These are phyloP conservation scores for Punica granatum DNA, from an alignment of 345 rosid species.

Conservation along the genomic window DNA sequence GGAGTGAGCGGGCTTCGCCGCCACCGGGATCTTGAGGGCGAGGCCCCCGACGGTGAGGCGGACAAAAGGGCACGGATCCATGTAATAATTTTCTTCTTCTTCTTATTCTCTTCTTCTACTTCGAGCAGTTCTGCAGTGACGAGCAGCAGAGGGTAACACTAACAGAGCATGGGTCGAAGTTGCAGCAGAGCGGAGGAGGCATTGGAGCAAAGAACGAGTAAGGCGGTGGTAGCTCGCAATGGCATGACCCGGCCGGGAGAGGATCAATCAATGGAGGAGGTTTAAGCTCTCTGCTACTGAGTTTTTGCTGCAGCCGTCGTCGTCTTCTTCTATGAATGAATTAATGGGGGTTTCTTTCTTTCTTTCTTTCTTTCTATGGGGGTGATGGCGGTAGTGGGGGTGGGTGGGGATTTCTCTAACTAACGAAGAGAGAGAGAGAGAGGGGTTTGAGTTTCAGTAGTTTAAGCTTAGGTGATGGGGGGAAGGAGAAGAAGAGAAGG, in stretches of 20 bases:
- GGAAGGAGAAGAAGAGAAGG: background rate
- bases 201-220: background rate
- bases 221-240: background rate
- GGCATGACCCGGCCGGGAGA: background rate
- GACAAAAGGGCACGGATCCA: conserved; percentile 96
- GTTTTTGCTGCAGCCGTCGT: too few relatives aligned
- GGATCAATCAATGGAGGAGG: too few relatives aligned
- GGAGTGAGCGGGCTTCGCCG: conserved; percentile 60
- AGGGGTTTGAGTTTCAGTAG: background rate
- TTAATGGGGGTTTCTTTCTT: background rate
- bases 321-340: too few relatives aligned
- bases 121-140: background rate
- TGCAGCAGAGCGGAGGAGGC: background rate
- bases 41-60: conserved; percentile 65
- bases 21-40: conserved; percentile 62
- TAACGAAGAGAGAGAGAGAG: background rate
- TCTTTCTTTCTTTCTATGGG: background rate
- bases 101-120: background rate
- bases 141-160: too few relatives aligned
- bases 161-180: background rate
- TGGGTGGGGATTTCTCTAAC: conserved; percentile 7
- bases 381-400: background rate
- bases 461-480: background rate
- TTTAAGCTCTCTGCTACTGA: too few relatives aligned
- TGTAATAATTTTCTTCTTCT: conserved; percentile 8